These are phyloP conservation scores for Oxyria digyna DNA, from an alignment of 148 eudicot genomes.

Conservation along the genomic window DNA sequence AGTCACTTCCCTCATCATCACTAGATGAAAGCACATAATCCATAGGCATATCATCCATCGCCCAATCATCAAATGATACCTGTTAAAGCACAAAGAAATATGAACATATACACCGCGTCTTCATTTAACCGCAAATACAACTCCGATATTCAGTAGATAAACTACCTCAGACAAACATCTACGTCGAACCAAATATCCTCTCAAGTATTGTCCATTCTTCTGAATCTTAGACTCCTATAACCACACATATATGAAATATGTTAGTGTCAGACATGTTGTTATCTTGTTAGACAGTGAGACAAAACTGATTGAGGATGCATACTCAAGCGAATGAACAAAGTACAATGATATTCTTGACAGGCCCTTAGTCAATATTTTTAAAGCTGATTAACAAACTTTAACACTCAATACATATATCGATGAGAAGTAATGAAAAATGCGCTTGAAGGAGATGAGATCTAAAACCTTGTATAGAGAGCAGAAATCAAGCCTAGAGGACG, in stretches of 20 bases:
- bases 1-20: slow-evolving; percentile 82
- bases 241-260: background rate
- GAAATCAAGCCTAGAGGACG: slow-evolving; percentile 4
- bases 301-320: too few species aligned
- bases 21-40: slow-evolving; percentile 46
- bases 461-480: slow-evolving; percentile 1
- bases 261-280: background rate
- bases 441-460: background rate
- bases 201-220: background rate
- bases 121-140: background rate
- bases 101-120: background rate
- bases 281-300: background rate
- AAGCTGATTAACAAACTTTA: background rate
- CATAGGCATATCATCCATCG: slow-evolving; percentile 22
- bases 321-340: too few species aligned
- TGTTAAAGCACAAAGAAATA: background rate
- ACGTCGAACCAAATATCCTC: slow-evolving; percentile 4
- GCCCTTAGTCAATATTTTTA: background rate
- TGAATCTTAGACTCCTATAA: background rate
- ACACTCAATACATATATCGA: background rate
- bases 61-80: slow-evolving; percentile 52
- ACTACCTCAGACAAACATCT: slow-evolving; percentile 3
- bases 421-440: too few species aligned
- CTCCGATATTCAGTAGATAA: background rate
- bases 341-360: background rate